Evolutionary conservation across 169 alveolate genomes (phyloP).

Genomic region (Eimeria brunetti): DNA sequence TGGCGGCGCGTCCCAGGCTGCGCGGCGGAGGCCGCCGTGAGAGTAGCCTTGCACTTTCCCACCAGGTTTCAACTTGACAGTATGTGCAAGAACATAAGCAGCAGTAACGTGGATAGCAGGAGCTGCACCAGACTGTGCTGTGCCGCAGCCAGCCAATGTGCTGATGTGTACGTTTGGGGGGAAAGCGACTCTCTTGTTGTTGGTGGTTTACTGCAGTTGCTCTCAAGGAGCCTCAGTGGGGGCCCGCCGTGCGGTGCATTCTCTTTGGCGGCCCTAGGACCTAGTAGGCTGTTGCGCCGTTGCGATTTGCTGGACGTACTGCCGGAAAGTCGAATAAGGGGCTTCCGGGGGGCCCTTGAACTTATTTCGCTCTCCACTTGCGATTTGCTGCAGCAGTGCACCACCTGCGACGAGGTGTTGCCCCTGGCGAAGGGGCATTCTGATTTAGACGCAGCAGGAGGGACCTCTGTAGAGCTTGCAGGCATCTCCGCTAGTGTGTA

Average conservation of each 20-base stretch:
- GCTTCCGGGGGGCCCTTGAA: constrained; percentile 50
- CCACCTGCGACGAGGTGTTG: neutral
- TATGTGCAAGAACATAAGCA: neutral
- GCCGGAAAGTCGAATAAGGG: constrained; percentile 30
- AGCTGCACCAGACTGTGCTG: constrained; percentile 34
- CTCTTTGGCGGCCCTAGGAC: constrained; percentile 11
- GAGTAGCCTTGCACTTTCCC: constrained; percentile 16
- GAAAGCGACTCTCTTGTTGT: constrained; percentile 56
- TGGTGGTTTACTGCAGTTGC: constrained; percentile 60
- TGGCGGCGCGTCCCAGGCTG: constrained; percentile 54
- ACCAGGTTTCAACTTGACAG: neutral
- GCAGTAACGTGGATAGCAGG: neutral
- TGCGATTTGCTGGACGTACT: constrained; percentile 20
- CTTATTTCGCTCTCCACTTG: constrained; percentile 7
- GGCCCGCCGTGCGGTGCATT: constrained; percentile 34
- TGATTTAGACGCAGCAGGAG: neutral
- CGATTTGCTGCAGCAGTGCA: constrained; percentile 21
- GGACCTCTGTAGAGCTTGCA: neutral
- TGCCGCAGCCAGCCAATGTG: constrained; percentile 1
- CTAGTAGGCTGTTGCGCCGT: constrained; percentile 30
- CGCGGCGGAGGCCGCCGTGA: constrained; percentile 60
- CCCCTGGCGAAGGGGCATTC: neutral
- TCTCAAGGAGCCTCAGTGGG: constrained; percentile 41
- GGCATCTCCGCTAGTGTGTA: neutral
- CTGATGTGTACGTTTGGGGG: constrained; percentile 12